phyloP scores from a whole-genome alignment of 2,329 filamentous ascomycete genomes.

The Ceratocystis harringtonii region DNA sequence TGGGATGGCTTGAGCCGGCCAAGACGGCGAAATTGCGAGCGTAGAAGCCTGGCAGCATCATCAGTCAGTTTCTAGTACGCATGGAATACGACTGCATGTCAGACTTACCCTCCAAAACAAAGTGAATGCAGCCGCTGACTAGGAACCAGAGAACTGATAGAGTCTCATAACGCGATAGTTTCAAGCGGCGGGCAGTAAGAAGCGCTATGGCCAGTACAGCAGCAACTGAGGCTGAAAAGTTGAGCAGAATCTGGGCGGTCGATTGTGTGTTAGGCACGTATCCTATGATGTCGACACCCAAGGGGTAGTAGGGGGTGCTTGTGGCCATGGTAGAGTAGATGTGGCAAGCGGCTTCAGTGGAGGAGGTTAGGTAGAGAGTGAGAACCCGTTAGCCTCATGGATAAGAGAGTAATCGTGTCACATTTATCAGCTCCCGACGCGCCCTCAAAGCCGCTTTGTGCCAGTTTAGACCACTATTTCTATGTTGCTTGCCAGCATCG shows the following conservation, averaged over 20 bases:
- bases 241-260: slow-evolving; percentile 41
- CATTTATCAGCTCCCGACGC: neutral
- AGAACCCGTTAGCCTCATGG: neutral
- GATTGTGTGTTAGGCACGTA: slow-evolving; percentile 53
- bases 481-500: no score
- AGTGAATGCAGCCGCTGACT: slow-evolving; percentile 43
- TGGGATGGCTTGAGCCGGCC: slow-evolving; percentile 28
- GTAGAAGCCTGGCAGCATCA: slow-evolving; percentile 32
- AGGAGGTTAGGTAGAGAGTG: neutral
- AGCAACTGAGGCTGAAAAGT: slow-evolving; percentile 42
- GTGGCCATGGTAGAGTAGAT: slow-evolving; percentile 2
- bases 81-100: neutral
- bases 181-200: slow-evolving; percentile 38
- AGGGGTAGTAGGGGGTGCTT: slow-evolving; percentile 56
- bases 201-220: slow-evolving; percentile 44
- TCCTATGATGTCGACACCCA: slow-evolving; percentile 43
- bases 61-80: neutral
- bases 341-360: neutral
- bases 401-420: neutral
- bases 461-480: no score
- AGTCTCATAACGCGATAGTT: slow-evolving; percentile 39
- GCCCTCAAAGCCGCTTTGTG: neutral
- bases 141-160: slow-evolving; percentile 59
- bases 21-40: slow-evolving; percentile 30
- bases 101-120: slow-evolving; percentile 29